A percentile compares a stretch with the other conserved stretches of the same genome.
Conservation (phyloP, 1,139 yeast genomes). For the Lodderomyces oxycetoniae region DNA sequence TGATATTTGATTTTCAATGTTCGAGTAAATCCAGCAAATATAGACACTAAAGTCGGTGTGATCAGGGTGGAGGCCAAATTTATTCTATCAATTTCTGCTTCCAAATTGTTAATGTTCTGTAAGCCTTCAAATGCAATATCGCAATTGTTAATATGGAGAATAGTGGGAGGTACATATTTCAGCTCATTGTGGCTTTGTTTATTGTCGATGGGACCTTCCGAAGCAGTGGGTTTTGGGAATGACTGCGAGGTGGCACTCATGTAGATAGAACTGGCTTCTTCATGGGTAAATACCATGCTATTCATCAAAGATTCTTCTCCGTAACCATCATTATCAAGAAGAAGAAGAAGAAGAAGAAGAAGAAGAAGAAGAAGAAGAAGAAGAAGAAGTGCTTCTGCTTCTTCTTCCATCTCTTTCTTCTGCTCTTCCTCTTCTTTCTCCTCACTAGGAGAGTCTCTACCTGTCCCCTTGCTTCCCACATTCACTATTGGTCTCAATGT, state of each 20-base stretch:
- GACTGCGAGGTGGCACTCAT: slow-evolving; percentile 71
- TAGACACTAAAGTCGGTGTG: slow-evolving; percentile 29
- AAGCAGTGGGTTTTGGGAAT: slow-evolving; percentile 20
- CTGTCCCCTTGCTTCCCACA: slow-evolving; percentile 23
- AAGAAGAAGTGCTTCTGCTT: too few species aligned
- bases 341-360: too few species aligned
- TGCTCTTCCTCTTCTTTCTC: slow-evolving; percentile 10
- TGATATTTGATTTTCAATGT: slow-evolving; percentile 29
- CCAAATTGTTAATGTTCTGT: slow-evolving; percentile 43
- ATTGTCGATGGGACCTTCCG: slow-evolving; percentile 9
- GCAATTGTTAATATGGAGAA: slow-evolving; percentile 33
- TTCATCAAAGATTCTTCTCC: slow-evolving; percentile 47
- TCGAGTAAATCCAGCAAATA: slow-evolving; percentile 30
- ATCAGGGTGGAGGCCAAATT: slow-evolving; percentile 40
- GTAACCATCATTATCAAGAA: slow-evolving; percentile 25
- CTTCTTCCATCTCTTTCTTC: slow-evolving; percentile 19
- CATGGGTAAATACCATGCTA: slow-evolving; percentile 64
- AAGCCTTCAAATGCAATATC: slow-evolving; percentile 50
- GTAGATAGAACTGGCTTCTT: slow-evolving; percentile 68
- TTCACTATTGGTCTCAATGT: slow-evolving; percentile 36
- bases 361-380: too few species aligned
- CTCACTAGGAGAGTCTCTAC: slow-evolving; percentile 10
- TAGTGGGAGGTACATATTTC: slow-evolving; percentile 15
- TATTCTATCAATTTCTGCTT: slow-evolving; percentile 42
- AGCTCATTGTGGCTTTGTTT: slow-evolving; percentile 7